Percentiles rank a stretch among this genome's conserved stretches.
Evolutionary conservation across 2,329 filamentous ascomycete species (phyloP).

Genomic region (Ceratocystis albifundus): DNA sequence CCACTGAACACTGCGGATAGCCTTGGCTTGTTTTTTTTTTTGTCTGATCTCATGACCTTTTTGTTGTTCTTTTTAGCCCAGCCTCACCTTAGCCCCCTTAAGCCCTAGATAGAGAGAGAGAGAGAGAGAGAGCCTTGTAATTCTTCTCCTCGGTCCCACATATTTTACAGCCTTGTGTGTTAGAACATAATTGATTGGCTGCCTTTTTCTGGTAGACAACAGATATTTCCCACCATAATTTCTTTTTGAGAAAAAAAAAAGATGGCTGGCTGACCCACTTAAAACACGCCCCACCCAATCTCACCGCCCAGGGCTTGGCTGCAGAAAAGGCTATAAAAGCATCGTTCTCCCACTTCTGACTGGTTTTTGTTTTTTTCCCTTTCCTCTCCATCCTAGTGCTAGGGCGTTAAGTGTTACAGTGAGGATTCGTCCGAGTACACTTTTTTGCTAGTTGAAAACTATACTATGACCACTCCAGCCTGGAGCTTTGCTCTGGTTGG

Average conservation of each 20-base stretch:
- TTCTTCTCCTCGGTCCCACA: neutral
- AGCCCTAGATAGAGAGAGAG: too few species aligned
- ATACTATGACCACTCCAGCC: slow-evolving; percentile 56
- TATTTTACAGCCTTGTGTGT: too few species aligned
- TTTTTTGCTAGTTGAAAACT: slow-evolving; percentile 84
- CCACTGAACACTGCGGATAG: slow-evolving; percentile 21
- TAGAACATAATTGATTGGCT: too few species aligned
- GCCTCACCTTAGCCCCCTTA: neutral
- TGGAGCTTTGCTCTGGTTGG: slow-evolving; percentile 54
- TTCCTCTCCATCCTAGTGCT: slow-evolving; percentile 49
- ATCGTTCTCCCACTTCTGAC: slow-evolving; percentile 10
- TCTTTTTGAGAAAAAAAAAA: neutral
- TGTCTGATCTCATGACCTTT: slow-evolving; percentile 13
- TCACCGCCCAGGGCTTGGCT: slow-evolving; percentile 18
- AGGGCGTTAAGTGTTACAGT: slow-evolving; percentile 68
- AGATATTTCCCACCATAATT: too few species aligned
- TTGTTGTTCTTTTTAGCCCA: neutral
- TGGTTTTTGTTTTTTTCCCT: slow-evolving; percentile 33
- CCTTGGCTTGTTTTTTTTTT: slow-evolving; percentile 17
- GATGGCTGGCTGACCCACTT: slow-evolving; percentile 6
- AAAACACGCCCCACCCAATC: neutral
- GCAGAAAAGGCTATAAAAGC: slow-evolving; percentile 30
- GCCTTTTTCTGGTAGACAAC: neutral
- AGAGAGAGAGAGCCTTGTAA: neutral
- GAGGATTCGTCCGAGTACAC: slow-evolving; percentile 64